Conservation (phyloP, 768 basidiomycete genomes). For the Amanita subjunquillea region DNA sequence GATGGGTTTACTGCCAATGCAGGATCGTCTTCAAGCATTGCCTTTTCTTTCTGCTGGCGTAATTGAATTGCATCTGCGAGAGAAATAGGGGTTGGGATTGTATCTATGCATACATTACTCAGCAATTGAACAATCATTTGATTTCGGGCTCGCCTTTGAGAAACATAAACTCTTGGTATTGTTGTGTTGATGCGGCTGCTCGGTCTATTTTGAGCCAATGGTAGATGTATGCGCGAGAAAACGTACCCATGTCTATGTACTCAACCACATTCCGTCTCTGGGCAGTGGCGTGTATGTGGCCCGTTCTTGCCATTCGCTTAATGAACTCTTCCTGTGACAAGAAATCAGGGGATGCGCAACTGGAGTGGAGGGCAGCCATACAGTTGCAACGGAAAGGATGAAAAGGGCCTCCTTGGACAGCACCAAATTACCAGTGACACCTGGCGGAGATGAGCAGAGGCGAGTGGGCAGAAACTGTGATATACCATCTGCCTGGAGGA, state of each 20-base stretch:
- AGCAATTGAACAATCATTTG: not conserved
- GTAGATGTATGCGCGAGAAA: not conserved
- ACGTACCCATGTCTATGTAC: slow-evolving; percentile 71
- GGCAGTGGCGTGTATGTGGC: slow-evolving; percentile 51
- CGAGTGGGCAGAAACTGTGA: slow-evolving; percentile 4
- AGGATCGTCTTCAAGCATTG: slow-evolving; percentile 50
- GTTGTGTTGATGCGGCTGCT: slow-evolving; percentile 46
- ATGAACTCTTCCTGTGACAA: slow-evolving; percentile 72
- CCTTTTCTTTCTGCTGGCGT: slow-evolving; percentile 41
- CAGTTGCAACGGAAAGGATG: slow-evolving; percentile 68
- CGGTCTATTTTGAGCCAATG: not conserved
- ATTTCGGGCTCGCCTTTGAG: slow-evolving; percentile 38
- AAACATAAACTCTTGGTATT: slow-evolving; percentile 64
- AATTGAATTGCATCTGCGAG: slow-evolving; percentile 49
- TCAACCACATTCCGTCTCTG: slow-evolving; percentile 49
- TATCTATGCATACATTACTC: slow-evolving; percentile 32
- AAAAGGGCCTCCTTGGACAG: slow-evolving; percentile 72
- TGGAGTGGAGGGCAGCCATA: slow-evolving; percentile 19
- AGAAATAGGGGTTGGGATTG: slow-evolving; percentile 52
- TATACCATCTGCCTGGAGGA: slow-evolving; percentile 71
- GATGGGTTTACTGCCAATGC: slow-evolving; percentile 27
- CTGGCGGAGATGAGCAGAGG: slow-evolving; percentile 19
- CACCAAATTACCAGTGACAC: slow-evolving; percentile 49
- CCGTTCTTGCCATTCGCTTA: slow-evolving; percentile 61
- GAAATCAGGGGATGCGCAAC: slow-evolving; percentile 4